A percentile compares a stretch with the other conserved stretches of the same genome.
These are phyloP conservation scores for Melampsora larici-populina DNA, from an alignment of 1,284 basidiomycete genomes.

Conservation along the genomic window DNA sequence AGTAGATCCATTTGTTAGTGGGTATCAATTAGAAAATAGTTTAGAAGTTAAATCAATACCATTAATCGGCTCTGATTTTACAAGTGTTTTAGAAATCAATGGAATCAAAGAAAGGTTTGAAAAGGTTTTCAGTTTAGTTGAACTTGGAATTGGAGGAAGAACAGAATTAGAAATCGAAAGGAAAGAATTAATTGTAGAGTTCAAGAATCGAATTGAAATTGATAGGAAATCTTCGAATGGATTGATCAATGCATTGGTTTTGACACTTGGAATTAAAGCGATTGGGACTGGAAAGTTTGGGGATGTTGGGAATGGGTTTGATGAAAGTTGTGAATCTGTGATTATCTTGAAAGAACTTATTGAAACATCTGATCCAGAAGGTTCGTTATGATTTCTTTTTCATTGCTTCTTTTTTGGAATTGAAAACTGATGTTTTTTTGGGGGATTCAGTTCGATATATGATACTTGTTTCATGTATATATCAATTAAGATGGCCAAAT, in stretches of 20 bases:
- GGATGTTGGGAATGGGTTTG: slow-evolving; percentile 73
- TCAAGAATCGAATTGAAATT: slow-evolving; percentile 5
- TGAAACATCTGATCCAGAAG: slow-evolving; percentile 81
- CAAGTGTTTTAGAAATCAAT: slow-evolving; percentile 68
- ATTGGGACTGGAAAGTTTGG: slow-evolving; percentile 77
- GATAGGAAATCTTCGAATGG: slow-evolving; percentile 76
- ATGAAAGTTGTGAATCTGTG: slow-evolving; percentile 62
- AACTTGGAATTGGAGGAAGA: slow-evolving; percentile 43
- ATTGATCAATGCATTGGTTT: slow-evolving; percentile 85
- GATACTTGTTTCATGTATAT: slow-evolving; percentile 79
- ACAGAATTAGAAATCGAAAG: not conserved
- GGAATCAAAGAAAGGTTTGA: slow-evolving; percentile 76
- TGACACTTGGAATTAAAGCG: slow-evolving; percentile 87
- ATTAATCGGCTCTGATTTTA: slow-evolving; percentile 83
- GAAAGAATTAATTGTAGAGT: slow-evolving; percentile 4
- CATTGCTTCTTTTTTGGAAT: not conserved
- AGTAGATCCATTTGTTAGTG: slow-evolving; percentile 70
- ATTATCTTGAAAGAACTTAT: slow-evolving; percentile 76
- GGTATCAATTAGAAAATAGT: slow-evolving; percentile 61
- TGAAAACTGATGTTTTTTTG: not conserved
- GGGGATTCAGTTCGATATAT: slow-evolving; percentile 66
- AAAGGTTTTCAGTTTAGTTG: slow-evolving; percentile 71
- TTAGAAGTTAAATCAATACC: slow-evolving; percentile 87
- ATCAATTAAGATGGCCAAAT: slow-evolving; percentile 92
- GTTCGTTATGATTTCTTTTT: slow-evolving; percentile 59